phyloP scores from a whole-genome alignment of 2,329 filamentous ascomycete genomes.

The Dothistroma pini region DNA sequence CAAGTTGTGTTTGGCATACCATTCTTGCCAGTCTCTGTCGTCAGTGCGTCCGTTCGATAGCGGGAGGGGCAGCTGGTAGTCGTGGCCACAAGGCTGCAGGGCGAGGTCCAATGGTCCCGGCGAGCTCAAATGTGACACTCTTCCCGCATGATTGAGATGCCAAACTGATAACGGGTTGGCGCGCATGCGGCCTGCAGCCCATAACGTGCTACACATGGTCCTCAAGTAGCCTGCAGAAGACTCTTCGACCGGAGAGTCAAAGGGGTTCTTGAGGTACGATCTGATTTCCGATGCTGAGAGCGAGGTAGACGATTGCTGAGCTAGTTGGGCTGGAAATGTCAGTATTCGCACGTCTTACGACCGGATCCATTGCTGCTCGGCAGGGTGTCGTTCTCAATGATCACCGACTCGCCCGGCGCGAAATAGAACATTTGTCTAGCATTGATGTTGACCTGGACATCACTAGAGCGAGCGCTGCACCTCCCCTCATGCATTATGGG shows the following conservation, averaged over 20 bases:
- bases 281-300: background rate
- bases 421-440: conserved; percentile 9
- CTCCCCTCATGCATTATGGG: conserved; percentile 8
- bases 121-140: background rate
- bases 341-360: background rate
- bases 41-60: background rate
- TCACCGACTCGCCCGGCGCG: background rate
- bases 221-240: background rate
- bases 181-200: background rate
- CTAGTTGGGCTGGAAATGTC: background rate
- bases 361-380: background rate
- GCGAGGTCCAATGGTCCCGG: background rate
- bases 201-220: background rate
- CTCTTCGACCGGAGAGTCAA: background rate
- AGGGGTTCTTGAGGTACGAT: background rate
- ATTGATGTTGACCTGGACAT: background rate
- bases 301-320: background rate
- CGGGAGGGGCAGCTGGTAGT: conserved; percentile 7
- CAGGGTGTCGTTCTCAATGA: no score
- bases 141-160: background rate
- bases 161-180: background rate
- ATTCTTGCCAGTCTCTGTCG: conserved; percentile 3
- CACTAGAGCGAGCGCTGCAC: conserved; percentile 3
- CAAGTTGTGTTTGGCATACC: conserved; percentile 6
- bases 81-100: background rate